Evolutionary conservation across 768 basidiomycete species (phyloP).

Genomic region (Fomitopsis pulvina): DNA sequence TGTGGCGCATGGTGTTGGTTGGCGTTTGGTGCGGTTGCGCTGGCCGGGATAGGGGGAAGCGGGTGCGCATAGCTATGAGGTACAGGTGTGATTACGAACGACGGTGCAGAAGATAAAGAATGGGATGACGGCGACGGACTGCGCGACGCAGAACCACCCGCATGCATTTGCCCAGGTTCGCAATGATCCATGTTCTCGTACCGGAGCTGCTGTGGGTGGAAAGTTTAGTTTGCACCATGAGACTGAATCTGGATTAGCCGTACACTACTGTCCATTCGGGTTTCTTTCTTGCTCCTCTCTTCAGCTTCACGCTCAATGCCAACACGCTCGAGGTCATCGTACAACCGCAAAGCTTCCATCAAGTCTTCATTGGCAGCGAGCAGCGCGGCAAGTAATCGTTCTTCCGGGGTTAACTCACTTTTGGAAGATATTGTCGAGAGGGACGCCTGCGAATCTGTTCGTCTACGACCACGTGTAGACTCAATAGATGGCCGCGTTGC

Average conservation of each 20-base stretch:
- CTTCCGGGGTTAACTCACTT: slow-evolving; percentile 59
- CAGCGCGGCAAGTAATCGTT: slow-evolving; percentile 65
- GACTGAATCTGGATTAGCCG: slow-evolving; percentile 11
- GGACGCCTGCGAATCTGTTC: slow-evolving; percentile 1
- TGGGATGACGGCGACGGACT: slow-evolving; percentile 39
- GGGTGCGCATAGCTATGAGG: slow-evolving; percentile 27
- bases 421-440: slow-evolving; percentile 14
- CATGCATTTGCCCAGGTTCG: slow-evolving; percentile 21
- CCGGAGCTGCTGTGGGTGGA: slow-evolving; percentile 27
- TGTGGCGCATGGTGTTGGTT: slow-evolving; percentile 18
- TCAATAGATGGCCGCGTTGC: slow-evolving; percentile 9
- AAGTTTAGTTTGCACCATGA: background rate
- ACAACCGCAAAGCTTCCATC: slow-evolving; percentile 58
- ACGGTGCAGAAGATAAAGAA: slow-evolving; percentile 32
- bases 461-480: slow-evolving; percentile 1
- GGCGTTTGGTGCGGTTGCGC: slow-evolving; percentile 9
- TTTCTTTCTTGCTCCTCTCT: slow-evolving; percentile 65
- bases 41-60: slow-evolving; percentile 31
- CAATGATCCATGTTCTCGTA: slow-evolving; percentile 30
- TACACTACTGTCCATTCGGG: slow-evolving; percentile 61
- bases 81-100: slow-evolving; percentile 22
- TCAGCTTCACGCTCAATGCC: slow-evolving; percentile 54
- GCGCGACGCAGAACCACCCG: slow-evolving; percentile 34
- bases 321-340: slow-evolving; percentile 72
- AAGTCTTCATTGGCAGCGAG: slow-evolving; percentile 71